Evolutionary conservation across 169 alveolate genomes (phyloP), one percentile per base, ranked within the genome.

Genomic region (Theileria parva): DNA sequence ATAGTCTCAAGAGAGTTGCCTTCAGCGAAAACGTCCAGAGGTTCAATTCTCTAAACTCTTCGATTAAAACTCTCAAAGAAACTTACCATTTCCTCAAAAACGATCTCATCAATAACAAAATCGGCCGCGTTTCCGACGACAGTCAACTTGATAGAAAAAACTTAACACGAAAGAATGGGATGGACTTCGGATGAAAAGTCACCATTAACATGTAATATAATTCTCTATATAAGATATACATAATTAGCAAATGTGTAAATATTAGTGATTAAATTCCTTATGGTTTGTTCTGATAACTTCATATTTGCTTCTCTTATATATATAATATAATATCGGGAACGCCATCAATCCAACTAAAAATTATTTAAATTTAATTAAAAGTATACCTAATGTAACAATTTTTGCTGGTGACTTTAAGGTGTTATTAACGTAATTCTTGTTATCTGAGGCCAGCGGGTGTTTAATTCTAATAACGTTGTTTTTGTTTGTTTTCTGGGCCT

Each of bases 401-500:
- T 73, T 73, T 11, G 80, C 57, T 17, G 48, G 44, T 3, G 80
- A 30, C 7, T 57, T 59, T 4, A 17, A 15, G 8, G 75, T 28
- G 34, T 60, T 60, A 28, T 28, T 28, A 25, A 73, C 77, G 60
- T 28, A 73, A 44, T 51, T 57, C 44, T 59, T 59, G 13, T 73
- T 73, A 23, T 23, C 12, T 55, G 55, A 9, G 64, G 72, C 39
- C 34, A 15, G 57, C 5, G 65, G 85, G 44, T 83, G 89, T 13
- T 79, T 68, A 30, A 83, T 60, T 68, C 77, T 83, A 34, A 83
- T 80, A 9, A 34, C 69, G 23, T 76, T 55, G 77, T 64, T 79
- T 67, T 76, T 69, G 1, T 34, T 37, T 37, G 80, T 60, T 25
- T 37, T 78, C 17, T 64, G 78, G 7, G 86, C n/a, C 30, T 78